Evolutionary conservation across 306 rosid genomes (phyloP).

Genomic region (Acacia melanoxylon): DNA sequence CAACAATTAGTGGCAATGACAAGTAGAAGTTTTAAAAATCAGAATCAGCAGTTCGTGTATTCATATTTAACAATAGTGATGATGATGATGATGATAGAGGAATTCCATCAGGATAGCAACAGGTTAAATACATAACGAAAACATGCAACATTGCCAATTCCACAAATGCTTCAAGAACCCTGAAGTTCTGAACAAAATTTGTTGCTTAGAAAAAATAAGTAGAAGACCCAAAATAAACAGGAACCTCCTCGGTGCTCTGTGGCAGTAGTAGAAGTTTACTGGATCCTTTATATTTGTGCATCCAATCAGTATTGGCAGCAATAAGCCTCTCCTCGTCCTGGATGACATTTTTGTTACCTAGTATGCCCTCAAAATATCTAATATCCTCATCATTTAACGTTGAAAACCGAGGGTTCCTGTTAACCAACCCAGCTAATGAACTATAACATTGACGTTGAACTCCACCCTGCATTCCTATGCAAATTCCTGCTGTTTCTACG

Average conservation of each 20-base stretch:
- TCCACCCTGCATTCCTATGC: conserved; percentile 28
- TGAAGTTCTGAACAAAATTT: conserved; percentile 10
- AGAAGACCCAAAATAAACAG: conserved; percentile 4
- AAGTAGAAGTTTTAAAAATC: not conserved
- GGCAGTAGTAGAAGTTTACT: conserved; percentile 82
- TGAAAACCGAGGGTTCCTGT: conserved; percentile 65
- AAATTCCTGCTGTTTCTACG: conserved; percentile 17
- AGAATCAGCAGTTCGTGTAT: not conserved
- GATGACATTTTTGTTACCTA: conserved; percentile 77
- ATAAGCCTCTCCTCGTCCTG: conserved; percentile 77
- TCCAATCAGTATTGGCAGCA: conserved; percentile 85
- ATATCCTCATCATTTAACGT: conserved; percentile 67
- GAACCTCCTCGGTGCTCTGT: conserved; percentile 77
- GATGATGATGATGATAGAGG: not conserved
- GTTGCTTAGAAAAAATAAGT: not conserved
- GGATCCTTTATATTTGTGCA: conserved; percentile 81
- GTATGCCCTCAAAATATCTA: conserved; percentile 57
- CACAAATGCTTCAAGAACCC: not conserved
- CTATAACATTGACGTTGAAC: conserved; percentile 44
- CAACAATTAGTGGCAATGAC: not conserved
- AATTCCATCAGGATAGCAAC: not conserved
- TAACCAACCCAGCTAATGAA: conserved; percentile 43
- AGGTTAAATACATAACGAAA: conserved; percentile 18
- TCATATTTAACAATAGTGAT: not conserved
- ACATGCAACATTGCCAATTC: conserved; percentile 1